phyloP scores from a whole-genome alignment of 257 asterid genomes.

The Linderniella brevidens region DNA sequence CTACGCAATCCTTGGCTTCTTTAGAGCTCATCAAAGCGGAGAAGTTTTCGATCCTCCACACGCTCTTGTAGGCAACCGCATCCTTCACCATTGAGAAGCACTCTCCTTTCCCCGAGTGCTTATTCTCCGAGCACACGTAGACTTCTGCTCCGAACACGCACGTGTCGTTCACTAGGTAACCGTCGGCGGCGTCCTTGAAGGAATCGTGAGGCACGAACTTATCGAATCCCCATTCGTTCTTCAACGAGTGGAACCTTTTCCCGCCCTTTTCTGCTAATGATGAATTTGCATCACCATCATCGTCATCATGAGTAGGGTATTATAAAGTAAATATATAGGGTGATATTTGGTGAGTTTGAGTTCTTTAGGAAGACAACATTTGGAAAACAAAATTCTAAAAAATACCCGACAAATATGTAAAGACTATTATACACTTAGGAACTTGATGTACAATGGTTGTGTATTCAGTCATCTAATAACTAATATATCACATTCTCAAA shows the following conservation, averaged over 20 bases:
- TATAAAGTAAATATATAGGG: too few relatives aligned
- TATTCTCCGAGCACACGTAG: slow-evolving; percentile 26
- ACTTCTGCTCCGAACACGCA: slow-evolving; percentile 58
- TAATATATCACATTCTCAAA: too few relatives aligned
- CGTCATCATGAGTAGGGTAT: too few relatives aligned
- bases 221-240: slow-evolving; percentile 44
- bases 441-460: too few relatives aligned
- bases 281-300: neutral
- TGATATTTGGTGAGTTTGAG: too few relatives aligned
- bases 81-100: slow-evolving; percentile 40
- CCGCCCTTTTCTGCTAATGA: slow-evolving; percentile 18
- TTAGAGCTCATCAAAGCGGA: slow-evolving; percentile 12
- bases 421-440: too few relatives aligned
- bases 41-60: slow-evolving; percentile 26
- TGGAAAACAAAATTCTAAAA: too few relatives aligned
- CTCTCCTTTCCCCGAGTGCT: slow-evolving; percentile 27
- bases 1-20: slow-evolving; percentile 15
- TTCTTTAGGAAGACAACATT: too few relatives aligned
- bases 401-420: too few relatives aligned
- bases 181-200: slow-evolving; percentile 33
- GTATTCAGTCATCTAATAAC: too few relatives aligned
- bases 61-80: slow-evolving; percentile 21
- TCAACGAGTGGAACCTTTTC: slow-evolving; percentile 38
- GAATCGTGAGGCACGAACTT: slow-evolving; percentile 27
- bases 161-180: slow-evolving; percentile 34